A percentile compares a stretch with the other conserved stretches of the same genome.
phyloP scores from a whole-genome alignment of 129 eudicot genomes.

The Pseudognaphalium luteoalbum region DNA sequence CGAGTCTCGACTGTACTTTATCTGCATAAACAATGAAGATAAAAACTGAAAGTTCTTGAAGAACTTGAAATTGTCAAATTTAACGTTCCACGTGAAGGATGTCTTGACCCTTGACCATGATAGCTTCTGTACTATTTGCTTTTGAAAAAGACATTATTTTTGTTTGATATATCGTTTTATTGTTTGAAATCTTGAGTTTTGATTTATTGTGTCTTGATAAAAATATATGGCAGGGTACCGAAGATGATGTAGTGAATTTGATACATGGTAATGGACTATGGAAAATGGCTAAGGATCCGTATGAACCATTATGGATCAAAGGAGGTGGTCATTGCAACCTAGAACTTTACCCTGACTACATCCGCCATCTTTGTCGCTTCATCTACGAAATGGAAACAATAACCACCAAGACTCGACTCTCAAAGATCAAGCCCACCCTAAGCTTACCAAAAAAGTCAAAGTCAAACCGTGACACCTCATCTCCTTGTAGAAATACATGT shows the following conservation, averaged over 20 bases:
- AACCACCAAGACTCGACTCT: constrained; percentile 63
- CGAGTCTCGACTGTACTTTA: too few species aligned
- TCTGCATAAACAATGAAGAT: too few species aligned
- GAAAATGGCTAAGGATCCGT: constrained; percentile 87
- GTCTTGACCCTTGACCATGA: background rate
- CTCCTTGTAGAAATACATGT: constrained; percentile 14
- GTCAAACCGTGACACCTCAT: constrained; percentile 24
- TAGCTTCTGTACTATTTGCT: background rate
- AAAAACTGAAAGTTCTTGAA: too few species aligned
- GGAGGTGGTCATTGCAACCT: constrained; percentile 99
- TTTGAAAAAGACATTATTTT: background rate
- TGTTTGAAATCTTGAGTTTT: constrained; percentile 11
- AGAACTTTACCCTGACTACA: constrained; percentile 94
- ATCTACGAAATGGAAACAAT: constrained; percentile 89
- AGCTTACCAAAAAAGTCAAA: constrained; percentile 36
- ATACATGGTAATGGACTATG: constrained; percentile 89
- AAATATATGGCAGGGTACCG: constrained; percentile 76
- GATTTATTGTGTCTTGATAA: constrained; percentile 6
- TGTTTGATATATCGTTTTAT: background rate
- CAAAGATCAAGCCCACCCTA: constrained; percentile 58
- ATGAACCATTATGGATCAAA: constrained; percentile 96
- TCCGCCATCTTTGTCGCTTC: constrained; percentile 78
- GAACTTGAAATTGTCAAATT: too few species aligned
- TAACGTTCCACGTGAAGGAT: background rate
- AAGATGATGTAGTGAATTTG: constrained; percentile 93